These are phyloP conservation scores for Silene coronaria DNA, from an alignment of 179 eudicot species.

Conservation along the genomic window DNA sequence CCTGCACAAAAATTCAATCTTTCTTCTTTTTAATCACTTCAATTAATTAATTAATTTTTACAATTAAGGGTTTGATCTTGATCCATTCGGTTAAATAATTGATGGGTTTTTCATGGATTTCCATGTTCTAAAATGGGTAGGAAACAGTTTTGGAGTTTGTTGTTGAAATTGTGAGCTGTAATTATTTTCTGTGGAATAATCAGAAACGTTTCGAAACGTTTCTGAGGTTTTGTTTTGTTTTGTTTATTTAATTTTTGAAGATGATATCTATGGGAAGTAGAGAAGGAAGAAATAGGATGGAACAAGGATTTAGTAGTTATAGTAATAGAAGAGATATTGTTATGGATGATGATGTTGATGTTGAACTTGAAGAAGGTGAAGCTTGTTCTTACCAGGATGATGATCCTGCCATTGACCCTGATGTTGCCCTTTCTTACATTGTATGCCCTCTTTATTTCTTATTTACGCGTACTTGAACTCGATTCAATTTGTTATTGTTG, in stretches of 20 bases:
- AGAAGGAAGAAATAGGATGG: constrained; percentile 57
- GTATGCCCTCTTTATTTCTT: constrained; percentile 38
- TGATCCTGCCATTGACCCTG: constrained; percentile 73
- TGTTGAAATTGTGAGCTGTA: constrained; percentile 12
- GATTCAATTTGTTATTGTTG: not conserved
- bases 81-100: constrained; percentile 29
- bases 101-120: constrained; percentile 33
- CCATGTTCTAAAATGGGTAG: constrained; percentile 26
- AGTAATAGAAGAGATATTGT: constrained; percentile 36
- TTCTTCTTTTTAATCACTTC: not conserved
- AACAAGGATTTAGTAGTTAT: constrained; percentile 38
- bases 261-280: constrained; percentile 73
- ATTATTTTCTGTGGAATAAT: constrained; percentile 15
- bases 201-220: constrained; percentile 24
- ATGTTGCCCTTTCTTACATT: constrained; percentile 77
- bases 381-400: constrained; percentile 52
- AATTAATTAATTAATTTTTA: constrained; percentile 1
- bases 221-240: not conserved
- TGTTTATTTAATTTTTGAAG: constrained; percentile 21
- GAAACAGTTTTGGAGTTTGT: constrained; percentile 24
- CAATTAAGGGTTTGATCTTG: constrained; percentile 41
- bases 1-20: not conserved
- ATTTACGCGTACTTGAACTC: not conserved
- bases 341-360: constrained; percentile 38
- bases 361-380: constrained; percentile 91